phyloP scores from a whole-genome alignment of 2,329 filamentous ascomycete species.

The Camillea tinctor region DNA sequence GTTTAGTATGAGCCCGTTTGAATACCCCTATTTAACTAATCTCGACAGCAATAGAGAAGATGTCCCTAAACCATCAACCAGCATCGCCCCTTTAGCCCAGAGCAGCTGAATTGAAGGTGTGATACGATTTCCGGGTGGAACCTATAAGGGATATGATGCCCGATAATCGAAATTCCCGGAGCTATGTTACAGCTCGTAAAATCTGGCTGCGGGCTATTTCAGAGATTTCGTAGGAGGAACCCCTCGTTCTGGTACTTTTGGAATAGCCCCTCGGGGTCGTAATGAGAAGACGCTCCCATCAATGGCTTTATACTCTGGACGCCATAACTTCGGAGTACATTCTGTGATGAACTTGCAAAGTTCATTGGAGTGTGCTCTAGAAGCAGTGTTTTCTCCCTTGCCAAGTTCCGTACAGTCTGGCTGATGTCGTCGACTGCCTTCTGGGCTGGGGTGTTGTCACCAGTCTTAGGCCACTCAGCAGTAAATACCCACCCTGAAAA shows the following conservation, averaged over 20 bases:
- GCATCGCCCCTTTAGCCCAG: neutral
- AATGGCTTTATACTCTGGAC: constrained; percentile 3
- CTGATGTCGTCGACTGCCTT: neutral
- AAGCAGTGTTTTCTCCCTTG: neutral
- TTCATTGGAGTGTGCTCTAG: constrained; percentile 4
- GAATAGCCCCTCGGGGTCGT: neutral
- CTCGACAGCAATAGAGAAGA: neutral
- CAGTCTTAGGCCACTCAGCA: constrained; percentile 4
- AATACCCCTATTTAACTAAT: neutral
- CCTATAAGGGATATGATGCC: neutral
- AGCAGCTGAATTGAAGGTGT: neutral
- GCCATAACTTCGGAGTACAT: constrained; percentile 5
- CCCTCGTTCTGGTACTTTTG: constrained; percentile 1
- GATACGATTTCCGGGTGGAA: neutral
- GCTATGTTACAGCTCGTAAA: neutral
- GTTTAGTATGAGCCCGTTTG: neutral
- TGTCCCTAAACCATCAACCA: neutral
- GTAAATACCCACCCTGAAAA: constrained; percentile 5
- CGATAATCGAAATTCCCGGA: neutral
- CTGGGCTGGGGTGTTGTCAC: constrained; percentile 1
- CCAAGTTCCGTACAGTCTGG: neutral
- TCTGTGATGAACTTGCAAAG: constrained; percentile 3
- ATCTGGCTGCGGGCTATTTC: neutral
- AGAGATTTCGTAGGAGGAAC: neutral
- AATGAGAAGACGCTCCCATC: neutral